Percentiles rank a stretch among this genome's conserved stretches.
Evolutionary conservation across 2,329 filamentous ascomycete genomes (phyloP).

Genomic region (Neocatenulostroma microsporum): DNA sequence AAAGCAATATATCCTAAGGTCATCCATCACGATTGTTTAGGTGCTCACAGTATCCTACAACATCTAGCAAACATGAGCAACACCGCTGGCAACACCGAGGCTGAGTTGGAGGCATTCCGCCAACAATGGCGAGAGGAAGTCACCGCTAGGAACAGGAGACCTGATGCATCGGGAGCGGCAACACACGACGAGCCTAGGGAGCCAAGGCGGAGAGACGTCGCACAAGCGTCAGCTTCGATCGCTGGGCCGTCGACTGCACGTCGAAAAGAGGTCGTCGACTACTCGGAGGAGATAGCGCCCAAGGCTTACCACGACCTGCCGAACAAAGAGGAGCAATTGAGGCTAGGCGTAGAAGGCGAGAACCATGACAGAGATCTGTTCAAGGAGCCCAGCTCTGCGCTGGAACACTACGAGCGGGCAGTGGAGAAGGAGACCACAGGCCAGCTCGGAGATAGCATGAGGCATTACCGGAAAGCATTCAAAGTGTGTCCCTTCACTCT

Average conservation of each 20-base stretch:
- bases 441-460: conserved; percentile 79
- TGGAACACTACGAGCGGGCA: conserved; percentile 89
- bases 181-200: conserved; percentile 4
- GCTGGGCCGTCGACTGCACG: conserved; percentile 17
- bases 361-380: conserved; percentile 28
- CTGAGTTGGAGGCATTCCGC: conserved; percentile 80
- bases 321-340: conserved; percentile 38
- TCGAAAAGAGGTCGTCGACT: conserved; percentile 25
- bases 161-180: background rate
- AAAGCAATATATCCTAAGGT: too few relatives aligned
- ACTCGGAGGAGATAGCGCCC: conserved; percentile 34
- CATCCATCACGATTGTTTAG: too few relatives aligned
- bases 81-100: conserved; percentile 30
- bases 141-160: conserved; percentile 39
- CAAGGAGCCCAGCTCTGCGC: conserved; percentile 60
- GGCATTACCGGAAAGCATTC: conserved; percentile 83
- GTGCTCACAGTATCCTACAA: too few relatives aligned
- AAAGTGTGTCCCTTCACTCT: conserved; percentile 48
- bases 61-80: conserved; percentile 1
- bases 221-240: conserved; percentile 8
- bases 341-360: conserved; percentile 34
- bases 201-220: conserved; percentile 2
- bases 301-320: conserved; percentile 40
- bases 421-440: conserved; percentile 82
- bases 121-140: conserved; percentile 82